Evolutionary conservation across 257 asterid genomes (phyloP).

Genomic region (Capsicum baccatum): DNA sequence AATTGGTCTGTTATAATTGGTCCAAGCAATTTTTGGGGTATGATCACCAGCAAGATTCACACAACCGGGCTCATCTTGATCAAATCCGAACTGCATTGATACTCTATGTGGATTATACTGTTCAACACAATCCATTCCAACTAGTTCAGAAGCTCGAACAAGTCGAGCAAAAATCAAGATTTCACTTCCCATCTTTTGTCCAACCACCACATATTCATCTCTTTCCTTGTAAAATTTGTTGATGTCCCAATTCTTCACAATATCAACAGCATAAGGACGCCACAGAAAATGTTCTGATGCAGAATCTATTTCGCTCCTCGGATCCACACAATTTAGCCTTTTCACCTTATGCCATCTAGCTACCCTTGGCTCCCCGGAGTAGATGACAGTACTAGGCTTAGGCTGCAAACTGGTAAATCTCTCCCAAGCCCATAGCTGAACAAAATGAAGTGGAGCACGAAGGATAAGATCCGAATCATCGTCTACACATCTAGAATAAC

Average conservation of each 20-base stretch:
- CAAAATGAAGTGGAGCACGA: neutral
- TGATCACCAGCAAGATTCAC: slow-evolving; percentile 9
- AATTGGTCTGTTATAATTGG: slow-evolving; percentile 34
- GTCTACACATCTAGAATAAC: neutral
- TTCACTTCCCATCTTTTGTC: slow-evolving; percentile 19
- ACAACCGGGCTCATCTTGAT: slow-evolving; percentile 43
- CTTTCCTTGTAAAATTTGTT: neutral
- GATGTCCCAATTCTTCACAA: neutral
- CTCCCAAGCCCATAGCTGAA: slow-evolving; percentile 57
- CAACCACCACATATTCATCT: neutral
- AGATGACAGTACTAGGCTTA: slow-evolving; percentile 3
- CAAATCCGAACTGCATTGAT: slow-evolving; percentile 46
- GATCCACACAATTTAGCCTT: too few species aligned
- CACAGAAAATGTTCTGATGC: slow-evolving; percentile 30
- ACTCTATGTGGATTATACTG: slow-evolving; percentile 46
- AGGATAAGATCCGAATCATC: neutral
- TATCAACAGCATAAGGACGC: slow-evolving; percentile 35
- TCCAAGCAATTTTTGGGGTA: slow-evolving; percentile 38
- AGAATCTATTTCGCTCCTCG: slow-evolving; percentile 8
- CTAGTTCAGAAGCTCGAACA: slow-evolving; percentile 30
- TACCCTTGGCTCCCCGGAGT: slow-evolving; percentile 33
- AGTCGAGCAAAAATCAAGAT: slow-evolving; percentile 32
- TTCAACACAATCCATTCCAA: slow-evolving; percentile 39
- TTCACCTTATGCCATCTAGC: neutral
- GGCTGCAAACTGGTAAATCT: neutral